Percentiles rank a stretch among this genome's conserved stretches.
These are phyloP conservation scores for Mycena metata DNA, from an alignment of 768 basidiomycete genomes.

Conservation along the genomic window DNA sequence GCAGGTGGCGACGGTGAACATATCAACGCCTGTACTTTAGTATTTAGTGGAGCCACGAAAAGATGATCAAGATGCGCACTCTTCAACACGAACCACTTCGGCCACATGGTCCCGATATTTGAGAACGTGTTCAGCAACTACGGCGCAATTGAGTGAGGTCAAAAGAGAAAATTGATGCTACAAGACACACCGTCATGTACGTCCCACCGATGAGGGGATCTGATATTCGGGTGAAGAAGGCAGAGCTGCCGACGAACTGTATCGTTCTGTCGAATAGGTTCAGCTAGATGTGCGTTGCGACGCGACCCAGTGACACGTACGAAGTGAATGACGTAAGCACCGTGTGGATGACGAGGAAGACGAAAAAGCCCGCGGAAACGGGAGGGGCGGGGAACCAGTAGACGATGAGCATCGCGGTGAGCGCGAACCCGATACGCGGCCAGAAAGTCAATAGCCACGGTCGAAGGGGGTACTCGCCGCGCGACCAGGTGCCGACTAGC, in stretches of 20 bases:
- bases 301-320: constrained; percentile 59
- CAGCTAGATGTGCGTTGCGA: not conserved
- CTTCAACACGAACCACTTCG: constrained; percentile 94
- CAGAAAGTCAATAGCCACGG: constrained; percentile 95
- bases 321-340: constrained; percentile 87
- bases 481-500: constrained; percentile 92
- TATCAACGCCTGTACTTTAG: constrained; percentile 77
- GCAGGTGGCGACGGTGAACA: constrained; percentile 89
- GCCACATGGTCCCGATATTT: constrained; percentile 99
- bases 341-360: constrained; percentile 83
- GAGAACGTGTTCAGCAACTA: constrained; percentile 95
- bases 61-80: constrained; percentile 55
- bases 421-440: constrained; percentile 83
- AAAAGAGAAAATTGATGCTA: not conserved
- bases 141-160: not conserved
- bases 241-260: constrained; percentile 98
- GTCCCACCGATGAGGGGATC: constrained; percentile 99
- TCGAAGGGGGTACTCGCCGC: constrained; percentile 82
- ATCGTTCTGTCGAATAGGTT: constrained; percentile 74
- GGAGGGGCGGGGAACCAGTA: constrained; percentile 87
- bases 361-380: constrained; percentile 80
- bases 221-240: constrained; percentile 96
- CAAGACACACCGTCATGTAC: constrained; percentile 93
- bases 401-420: constrained; percentile 82
- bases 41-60: not conserved